phyloP scores from a whole-genome alignment of 352 stramenopile genomes.

The Saprolegnia diclina region DNA sequence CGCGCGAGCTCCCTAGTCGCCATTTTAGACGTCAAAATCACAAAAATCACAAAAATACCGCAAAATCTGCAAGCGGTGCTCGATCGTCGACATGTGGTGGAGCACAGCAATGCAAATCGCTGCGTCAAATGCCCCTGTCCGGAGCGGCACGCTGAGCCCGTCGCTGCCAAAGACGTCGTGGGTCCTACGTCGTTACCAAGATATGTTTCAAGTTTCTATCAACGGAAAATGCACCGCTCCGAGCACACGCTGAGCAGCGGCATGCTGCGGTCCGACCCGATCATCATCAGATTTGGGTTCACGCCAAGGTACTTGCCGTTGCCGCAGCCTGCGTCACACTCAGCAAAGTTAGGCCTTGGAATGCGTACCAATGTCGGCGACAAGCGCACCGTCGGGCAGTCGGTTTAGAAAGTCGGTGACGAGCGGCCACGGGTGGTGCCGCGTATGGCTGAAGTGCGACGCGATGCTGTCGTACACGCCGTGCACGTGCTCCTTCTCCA shows the following conservation, averaged over 20 bases:
- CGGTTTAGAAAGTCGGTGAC: slow-evolving; percentile 53
- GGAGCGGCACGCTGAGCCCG: slow-evolving; percentile 56
- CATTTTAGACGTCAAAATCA: neutral
- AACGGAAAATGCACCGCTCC: neutral
- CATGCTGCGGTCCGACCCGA: slow-evolving; percentile 70
- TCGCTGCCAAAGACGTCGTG: slow-evolving; percentile 65
- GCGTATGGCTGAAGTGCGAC: slow-evolving; percentile 78
- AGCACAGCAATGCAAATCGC: slow-evolving; percentile 77
- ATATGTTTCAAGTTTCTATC: neutral
- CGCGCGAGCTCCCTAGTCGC: slow-evolving; percentile 52
- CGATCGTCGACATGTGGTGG: slow-evolving; percentile 75
- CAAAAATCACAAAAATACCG: slow-evolving; percentile 33
- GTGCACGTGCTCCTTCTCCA: slow-evolving; percentile 77
- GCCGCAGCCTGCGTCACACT: slow-evolving; percentile 36
- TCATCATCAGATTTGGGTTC: slow-evolving; percentile 53
- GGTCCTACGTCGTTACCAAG: slow-evolving; percentile 31
- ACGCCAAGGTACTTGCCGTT: slow-evolving; percentile 79
- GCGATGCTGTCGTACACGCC: slow-evolving; percentile 83
- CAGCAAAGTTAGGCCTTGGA: neutral
- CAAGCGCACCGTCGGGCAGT: slow-evolving; percentile 44
- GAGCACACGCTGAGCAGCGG: slow-evolving; percentile 45
- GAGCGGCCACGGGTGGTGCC: slow-evolving; percentile 73
- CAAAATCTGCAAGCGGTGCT: slow-evolving; percentile 60
- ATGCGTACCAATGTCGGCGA: slow-evolving; percentile 53
- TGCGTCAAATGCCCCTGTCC: slow-evolving; percentile 56